Base-by-base conservation (phyloP, 352 stramenopile species). In the Salisapilia sapeloensis region DNA sequence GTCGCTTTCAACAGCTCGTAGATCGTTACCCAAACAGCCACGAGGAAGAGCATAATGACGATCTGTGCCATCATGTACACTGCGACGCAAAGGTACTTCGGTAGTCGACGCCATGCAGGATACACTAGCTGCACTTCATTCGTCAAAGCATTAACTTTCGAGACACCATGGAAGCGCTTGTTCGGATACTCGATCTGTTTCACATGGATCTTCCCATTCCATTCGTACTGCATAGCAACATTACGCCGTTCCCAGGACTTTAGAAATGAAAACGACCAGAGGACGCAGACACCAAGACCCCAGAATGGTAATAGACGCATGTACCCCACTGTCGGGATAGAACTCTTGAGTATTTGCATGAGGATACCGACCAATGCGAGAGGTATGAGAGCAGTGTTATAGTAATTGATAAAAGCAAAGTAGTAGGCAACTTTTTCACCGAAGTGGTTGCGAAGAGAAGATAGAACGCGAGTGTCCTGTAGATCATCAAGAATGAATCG, bases 131-230 rank as follows among this genome's bases (percentile, higher is more conserved):
- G 66, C 14, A 74, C 39, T 17, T 81, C 54, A 12, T 71, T 69
- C 0, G 76, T 92, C 13, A 92, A 39, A 4, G 69, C 52, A 32
- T 91, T 91, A 14, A 84, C 59, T 1, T 48, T 48, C 22, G 61
- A 57, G 9, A 79, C 51, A 18, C 75, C 75, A 34, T 66, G 51
- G 38, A 84, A 91, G 3, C 56, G 47, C 29, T 76, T 78, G 51
- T 87, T 91, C 3, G 65, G 66, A 47, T 91, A 86, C 39, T 81
- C 66, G 44, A 90, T 84, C 33, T 86, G 62, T 43, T 84, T 86
- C 1, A 76, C 60, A 29, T 86, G 53, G 4, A 86, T 39, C 33
- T 87, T 85, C 2, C 61, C 60, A 23, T 77, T 82, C 74, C 70
- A 90, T 13, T 83, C 56, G 31, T 61, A 86, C 36, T 86, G 65